Percentiles rank a stretch among this genome's conserved stretches.
Evolutionary conservation across 2,329 filamentous ascomycete species (phyloP).

Genomic region (Blumeriella jaapii): DNA sequence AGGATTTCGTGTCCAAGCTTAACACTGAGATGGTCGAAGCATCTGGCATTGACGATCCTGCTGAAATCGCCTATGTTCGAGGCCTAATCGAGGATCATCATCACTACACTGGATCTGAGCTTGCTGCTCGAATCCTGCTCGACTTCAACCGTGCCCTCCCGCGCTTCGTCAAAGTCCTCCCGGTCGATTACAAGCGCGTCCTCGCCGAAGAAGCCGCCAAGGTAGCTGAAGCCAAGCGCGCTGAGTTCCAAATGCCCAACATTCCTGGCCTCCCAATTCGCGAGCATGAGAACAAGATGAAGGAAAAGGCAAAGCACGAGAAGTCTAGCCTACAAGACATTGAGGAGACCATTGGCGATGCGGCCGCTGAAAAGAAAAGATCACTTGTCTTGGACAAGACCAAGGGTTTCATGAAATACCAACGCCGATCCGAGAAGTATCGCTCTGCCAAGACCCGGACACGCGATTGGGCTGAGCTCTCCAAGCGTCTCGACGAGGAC

Average conservation of each 20-base stretch:
- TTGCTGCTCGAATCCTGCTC: conserved; percentile 83
- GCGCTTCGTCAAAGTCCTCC: conserved; percentile 86
- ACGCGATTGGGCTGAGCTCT: conserved; percentile 90
- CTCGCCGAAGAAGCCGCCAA: conserved; percentile 77
- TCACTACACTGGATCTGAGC: conserved; percentile 93
- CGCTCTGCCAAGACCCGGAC: conserved; percentile 71
- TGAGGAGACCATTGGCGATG: conserved; percentile 80
- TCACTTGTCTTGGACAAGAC: conserved; percentile 96
- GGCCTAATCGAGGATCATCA: conserved; percentile 93
- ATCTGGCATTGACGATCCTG: conserved; percentile 68
- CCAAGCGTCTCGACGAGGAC: conserved; percentile 76
- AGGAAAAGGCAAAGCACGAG: conserved; percentile 51
- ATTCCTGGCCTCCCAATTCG: conserved; percentile 55
- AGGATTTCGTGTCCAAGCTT: conserved; percentile 85
- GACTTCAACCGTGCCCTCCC: conserved; percentile 88
- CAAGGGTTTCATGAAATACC: conserved; percentile 94
- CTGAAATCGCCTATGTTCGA: conserved; percentile 82
- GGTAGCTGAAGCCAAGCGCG: conserved; percentile 73
- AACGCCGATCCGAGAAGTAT: conserved; percentile 87
- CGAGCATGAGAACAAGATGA: conserved; percentile 39
- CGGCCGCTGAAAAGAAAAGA: conserved; percentile 76
- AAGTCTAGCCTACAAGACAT: conserved; percentile 64
- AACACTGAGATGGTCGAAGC: conserved; percentile 98
- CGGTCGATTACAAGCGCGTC: conserved; percentile 92
- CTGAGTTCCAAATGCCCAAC: conserved; percentile 69